These are phyloP conservation scores for Entomortierella chlamydospora DNA, from an alignment of 192 early-diverging fungal genomes.

Conservation along the genomic window DNA sequence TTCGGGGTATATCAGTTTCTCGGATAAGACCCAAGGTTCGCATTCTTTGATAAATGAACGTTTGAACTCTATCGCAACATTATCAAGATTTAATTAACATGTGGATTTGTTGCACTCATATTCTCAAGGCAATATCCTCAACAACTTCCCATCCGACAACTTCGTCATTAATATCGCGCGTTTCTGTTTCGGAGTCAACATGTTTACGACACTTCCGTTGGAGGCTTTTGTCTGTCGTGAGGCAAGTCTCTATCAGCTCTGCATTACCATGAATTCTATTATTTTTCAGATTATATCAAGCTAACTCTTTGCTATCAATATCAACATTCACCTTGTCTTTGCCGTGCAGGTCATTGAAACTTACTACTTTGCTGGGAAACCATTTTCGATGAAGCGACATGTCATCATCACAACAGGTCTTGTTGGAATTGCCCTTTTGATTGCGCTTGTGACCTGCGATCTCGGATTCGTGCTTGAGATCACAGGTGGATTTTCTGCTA, in stretches of 20 bases:
- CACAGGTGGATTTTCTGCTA: slow-evolving; percentile 89
- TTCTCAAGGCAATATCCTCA: slow-evolving; percentile 85
- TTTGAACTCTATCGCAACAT: no score
- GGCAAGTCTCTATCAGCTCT: slow-evolving; percentile 43
- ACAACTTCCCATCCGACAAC: slow-evolving; percentile 86
- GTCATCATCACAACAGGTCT: slow-evolving; percentile 75
- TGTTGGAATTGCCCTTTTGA: slow-evolving; percentile 67
- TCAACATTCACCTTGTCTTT: neutral
- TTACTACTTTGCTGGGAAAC: slow-evolving; percentile 64
- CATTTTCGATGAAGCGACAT: slow-evolving; percentile 73
- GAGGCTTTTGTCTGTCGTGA: slow-evolving; percentile 92
- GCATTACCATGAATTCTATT: neutral
- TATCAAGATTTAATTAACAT: neutral
- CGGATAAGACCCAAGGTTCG: slow-evolving; percentile 81
- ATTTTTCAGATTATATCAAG: no score
- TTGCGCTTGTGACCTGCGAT: slow-evolving; percentile 83
- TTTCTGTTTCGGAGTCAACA: slow-evolving; percentile 90
- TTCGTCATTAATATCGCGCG: slow-evolving; percentile 88
- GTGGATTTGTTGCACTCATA: neutral
- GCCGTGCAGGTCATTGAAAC: slow-evolving; percentile 69
- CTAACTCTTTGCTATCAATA: no score
- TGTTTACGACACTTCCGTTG: slow-evolving; percentile 94
- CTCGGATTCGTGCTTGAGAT: slow-evolving; percentile 89
- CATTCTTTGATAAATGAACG: no score
- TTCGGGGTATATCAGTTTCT: slow-evolving; percentile 83